A percentile compares a stretch with the other conserved stretches of the same genome.
These are phyloP conservation scores for Flaveria bidentis DNA, from an alignment of 129 eudicot genomes.

Conservation along the genomic window DNA sequence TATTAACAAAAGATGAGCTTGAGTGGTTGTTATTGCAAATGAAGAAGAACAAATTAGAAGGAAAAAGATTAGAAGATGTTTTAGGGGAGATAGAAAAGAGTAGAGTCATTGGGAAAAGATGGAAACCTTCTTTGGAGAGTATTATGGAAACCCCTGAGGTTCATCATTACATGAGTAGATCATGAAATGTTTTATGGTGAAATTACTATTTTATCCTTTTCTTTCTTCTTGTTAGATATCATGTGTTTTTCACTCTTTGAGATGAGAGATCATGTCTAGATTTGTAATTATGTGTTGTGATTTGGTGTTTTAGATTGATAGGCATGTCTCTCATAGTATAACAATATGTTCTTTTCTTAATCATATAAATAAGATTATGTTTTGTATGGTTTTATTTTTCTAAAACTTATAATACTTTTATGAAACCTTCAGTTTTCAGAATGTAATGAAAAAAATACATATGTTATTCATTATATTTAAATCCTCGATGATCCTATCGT, in stretches of 20 bases:
- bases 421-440: too few species aligned
- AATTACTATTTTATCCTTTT: slow-evolving; percentile 32
- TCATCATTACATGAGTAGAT: slow-evolving; percentile 58
- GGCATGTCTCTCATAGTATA: not conserved
- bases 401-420: not conserved
- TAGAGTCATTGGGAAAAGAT: slow-evolving; percentile 47
- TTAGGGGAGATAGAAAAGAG: slow-evolving; percentile 63
- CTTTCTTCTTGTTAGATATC: slow-evolving; percentile 16
- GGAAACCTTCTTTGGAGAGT: slow-evolving; percentile 85
- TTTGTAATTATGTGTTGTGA: slow-evolving; percentile 38
- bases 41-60: slow-evolving; percentile 36
- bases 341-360: not conserved
- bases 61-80: slow-evolving; percentile 57
- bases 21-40: slow-evolving; percentile 65
- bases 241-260: slow-evolving; percentile 18
- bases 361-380: not conserved
- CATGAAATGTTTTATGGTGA: slow-evolving; percentile 25
- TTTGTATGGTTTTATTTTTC: not conserved
- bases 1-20: slow-evolving; percentile 70
- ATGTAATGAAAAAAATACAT: too few species aligned
- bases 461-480: too few species aligned
- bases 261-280: slow-evolving; percentile 31
- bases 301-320: slow-evolving; percentile 21
- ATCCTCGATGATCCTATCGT: too few species aligned
- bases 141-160: slow-evolving; percentile 74